Base-by-base conservation (phyloP, 2,329 filamentous ascomycete species). In the Neofusicoccum umdonicola region DNA sequence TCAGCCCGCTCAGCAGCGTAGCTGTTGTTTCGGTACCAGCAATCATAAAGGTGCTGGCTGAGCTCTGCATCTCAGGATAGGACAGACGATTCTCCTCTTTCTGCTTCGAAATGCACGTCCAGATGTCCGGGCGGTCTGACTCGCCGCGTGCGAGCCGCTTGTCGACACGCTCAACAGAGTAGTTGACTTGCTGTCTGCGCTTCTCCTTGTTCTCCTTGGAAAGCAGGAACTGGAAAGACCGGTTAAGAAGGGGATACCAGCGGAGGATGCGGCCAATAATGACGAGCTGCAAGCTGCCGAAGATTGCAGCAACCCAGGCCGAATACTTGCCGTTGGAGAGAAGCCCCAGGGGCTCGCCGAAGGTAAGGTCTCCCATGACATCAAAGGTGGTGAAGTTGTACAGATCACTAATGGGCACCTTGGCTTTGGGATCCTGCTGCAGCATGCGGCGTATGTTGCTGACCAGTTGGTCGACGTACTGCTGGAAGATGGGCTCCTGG, bases 381-480 rank as follows among this genome's bases (percentile, higher is more conserved):
- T 70, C 70, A 41, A 71, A 71, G 1, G 69, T 69, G 3, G 65
- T 69, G 37, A 67, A 66, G 54, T 73, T 69, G 66, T 68, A 68
- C 73, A 77, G 31, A 73, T 73, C 70, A 74, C 71, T 37, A 74
- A 74, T 39, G 71, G 71, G 1, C 66, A 56, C 72, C 19, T 66
- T 69, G 7, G 71, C 66, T n/a, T 66, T 70, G 8, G 71, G 65
- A 11, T 69, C 70, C 67, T 76, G 35, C 82, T 35, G 12, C 35
- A 37, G 5, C n/a, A n/a, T 19, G 13, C 68, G 70, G 8, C 73
- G 72, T 69, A 76, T 57, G 67, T 44, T 73, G 73, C 4, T 69
- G 34, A 82, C 72, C 35, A 83, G 73, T 8, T 80, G 67, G 48
- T 77, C 71, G 19, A 80, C 76, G 66, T 82, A 80, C 0, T 68